Conservation (phyloP, 352 stramenopile genomes). For the Phytophthora colocasiae region DNA sequence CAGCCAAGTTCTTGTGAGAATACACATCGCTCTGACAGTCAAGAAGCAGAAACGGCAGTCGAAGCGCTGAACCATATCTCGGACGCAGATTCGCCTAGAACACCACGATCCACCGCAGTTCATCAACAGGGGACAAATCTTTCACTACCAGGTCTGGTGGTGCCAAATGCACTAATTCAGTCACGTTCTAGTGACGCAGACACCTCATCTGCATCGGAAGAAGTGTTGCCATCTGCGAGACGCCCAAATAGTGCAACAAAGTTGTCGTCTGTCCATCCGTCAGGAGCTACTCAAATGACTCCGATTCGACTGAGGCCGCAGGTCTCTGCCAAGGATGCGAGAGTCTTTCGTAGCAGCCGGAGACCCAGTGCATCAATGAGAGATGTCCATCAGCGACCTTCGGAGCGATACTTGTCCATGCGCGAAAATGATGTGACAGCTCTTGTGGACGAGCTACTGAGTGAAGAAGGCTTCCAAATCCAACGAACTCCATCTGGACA, state of each 20-base stretch:
- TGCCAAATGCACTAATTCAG: not conserved
- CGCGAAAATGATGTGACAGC: slow-evolving; percentile 33
- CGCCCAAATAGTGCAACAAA: slow-evolving; percentile 31
- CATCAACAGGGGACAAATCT: not conserved
- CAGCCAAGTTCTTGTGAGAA: slow-evolving; percentile 10
- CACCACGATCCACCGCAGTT: not conserved
- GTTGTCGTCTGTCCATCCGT: slow-evolving; percentile 27
- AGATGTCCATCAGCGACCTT: slow-evolving; percentile 19
- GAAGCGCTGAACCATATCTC: slow-evolving; percentile 11
- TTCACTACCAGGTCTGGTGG: slow-evolving; percentile 11
- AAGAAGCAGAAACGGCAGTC: slow-evolving; percentile 15
- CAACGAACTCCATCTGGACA: slow-evolving; percentile 27
- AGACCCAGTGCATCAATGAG: slow-evolving; percentile 15
- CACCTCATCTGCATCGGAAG: not conserved
- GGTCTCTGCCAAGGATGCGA: not conserved
- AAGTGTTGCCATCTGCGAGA: not conserved
- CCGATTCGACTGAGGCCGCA: slow-evolving; percentile 2
- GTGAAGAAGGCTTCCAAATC: slow-evolving; percentile 56
- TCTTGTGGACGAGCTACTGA: slow-evolving; percentile 61
- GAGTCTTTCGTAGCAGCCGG: slow-evolving; percentile 8
- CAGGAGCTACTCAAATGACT: slow-evolving; percentile 1
- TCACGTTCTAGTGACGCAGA: not conserved
- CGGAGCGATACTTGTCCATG: slow-evolving; percentile 24
- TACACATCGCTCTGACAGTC: slow-evolving; percentile 1
- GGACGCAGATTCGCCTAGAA: slow-evolving; percentile 1